phyloP scores from a whole-genome alignment of 208 protist genomes.

The Leishmania arabica region DNA sequence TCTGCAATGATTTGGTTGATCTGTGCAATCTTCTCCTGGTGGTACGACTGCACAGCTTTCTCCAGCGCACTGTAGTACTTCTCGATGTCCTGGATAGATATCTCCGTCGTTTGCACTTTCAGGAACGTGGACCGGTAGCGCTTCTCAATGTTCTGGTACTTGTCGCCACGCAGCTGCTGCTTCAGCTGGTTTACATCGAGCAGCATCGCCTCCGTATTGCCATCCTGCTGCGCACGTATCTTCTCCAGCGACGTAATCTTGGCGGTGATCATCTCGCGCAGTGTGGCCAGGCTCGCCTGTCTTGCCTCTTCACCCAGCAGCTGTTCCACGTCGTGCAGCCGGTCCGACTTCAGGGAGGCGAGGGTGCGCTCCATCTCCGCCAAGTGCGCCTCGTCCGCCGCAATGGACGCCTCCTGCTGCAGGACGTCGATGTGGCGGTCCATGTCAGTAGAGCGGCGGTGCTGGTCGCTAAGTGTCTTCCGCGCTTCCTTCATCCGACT shows the following conservation, averaged over 20 bases:
- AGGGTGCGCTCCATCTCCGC: constrained; percentile 41
- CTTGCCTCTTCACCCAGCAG: constrained; percentile 60
- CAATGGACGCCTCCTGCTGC: constrained; percentile 40
- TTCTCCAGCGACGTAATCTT: constrained; percentile 70
- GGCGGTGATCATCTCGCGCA: constrained; percentile 74
- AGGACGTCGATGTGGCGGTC: constrained; percentile 46
- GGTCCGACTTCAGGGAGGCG: constrained; percentile 41
- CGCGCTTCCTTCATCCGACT: constrained; percentile 38
- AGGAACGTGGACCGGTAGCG: constrained; percentile 89
- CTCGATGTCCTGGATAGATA: constrained; percentile 88
- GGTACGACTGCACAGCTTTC: constrained; percentile 97
- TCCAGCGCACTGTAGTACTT: constrained; percentile 93
- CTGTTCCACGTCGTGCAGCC: constrained; percentile 40
- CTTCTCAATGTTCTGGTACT: constrained; percentile 87
- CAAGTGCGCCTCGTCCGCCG: constrained; percentile 55
- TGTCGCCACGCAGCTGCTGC: constrained; percentile 62
- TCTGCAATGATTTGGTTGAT: constrained; percentile 98
- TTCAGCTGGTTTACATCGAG: constrained; percentile 62
- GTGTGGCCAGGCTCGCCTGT: constrained; percentile 41
- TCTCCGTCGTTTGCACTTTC: constrained; percentile 87
- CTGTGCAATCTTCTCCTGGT: constrained; percentile 98
- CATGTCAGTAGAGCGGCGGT: constrained; percentile 39
- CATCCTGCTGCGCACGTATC: constrained; percentile 69
- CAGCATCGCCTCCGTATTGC: constrained; percentile 79
- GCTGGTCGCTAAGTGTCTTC: constrained; percentile 47